Evolutionary conservation across 345 rosid species (phyloP).

Genomic region (Salix udensis): DNA sequence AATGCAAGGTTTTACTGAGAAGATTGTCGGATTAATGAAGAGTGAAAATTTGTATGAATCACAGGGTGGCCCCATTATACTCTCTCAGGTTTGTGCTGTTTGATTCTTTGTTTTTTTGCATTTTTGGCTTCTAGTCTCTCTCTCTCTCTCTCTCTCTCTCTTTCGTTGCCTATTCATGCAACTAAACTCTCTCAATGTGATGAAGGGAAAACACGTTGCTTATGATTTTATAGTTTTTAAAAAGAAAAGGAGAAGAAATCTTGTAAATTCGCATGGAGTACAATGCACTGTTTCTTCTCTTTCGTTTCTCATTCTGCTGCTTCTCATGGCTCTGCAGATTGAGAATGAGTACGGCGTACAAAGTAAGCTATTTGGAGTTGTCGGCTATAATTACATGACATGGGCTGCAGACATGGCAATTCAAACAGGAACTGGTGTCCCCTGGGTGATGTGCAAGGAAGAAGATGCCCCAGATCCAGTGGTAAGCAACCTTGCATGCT

Average conservation of each 20-base stretch:
- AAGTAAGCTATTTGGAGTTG: slow-evolving; percentile 69
- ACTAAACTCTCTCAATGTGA: not conserved
- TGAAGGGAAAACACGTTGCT: not conserved
- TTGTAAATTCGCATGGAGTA: not conserved
- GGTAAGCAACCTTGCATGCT: slow-evolving; percentile 34
- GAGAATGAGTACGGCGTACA: slow-evolving; percentile 96
- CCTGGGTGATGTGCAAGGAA: slow-evolving; percentile 99
- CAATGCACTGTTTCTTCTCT: no score
- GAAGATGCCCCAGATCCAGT: slow-evolving; percentile 99
- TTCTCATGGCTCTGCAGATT: slow-evolving; percentile 46
- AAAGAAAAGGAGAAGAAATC: not conserved
- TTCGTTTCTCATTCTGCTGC: not conserved
- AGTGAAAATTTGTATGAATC: slow-evolving; percentile 88
- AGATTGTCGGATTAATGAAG: slow-evolving; percentile 93
- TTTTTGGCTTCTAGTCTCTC: not conserved
- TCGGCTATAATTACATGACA: slow-evolving; percentile 75
- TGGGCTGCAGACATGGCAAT: slow-evolving; percentile 99
- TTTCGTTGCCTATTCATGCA: not conserved
- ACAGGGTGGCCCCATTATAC: slow-evolving; percentile 97
- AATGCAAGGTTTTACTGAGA: slow-evolving; percentile 92
- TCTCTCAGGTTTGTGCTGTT: slow-evolving; percentile 66
- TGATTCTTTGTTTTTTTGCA: not conserved
- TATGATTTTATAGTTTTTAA: not conserved
- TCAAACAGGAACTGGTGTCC: slow-evolving; percentile 79
- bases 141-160: not conserved